Evolutionary conservation across 495 filamentous ascomycete genomes (phyloP), one percentile per base, ranked within the genome.

Genomic region (Letharia lupina): DNA sequence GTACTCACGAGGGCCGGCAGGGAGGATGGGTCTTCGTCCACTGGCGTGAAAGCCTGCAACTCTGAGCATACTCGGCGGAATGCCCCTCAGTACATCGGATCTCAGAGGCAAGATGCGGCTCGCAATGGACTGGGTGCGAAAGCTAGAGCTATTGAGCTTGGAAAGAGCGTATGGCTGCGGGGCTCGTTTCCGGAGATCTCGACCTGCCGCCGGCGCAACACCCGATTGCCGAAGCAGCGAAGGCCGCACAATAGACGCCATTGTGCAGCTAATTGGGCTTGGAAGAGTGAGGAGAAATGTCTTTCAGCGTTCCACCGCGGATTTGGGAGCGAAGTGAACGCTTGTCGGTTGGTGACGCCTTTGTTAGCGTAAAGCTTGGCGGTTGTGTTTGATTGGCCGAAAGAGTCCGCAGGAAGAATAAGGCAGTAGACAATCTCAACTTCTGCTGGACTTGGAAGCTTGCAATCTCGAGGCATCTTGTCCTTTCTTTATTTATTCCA

Each of bases 1-100:
- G 68, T 31, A 56, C 74, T 73, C 66, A 76, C 78, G 79, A 28
- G 79, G 79, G 37, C 78, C 77, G n/a, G 79, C 74, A 40, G 79
- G 79, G 41, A 82, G 76, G 47, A 82, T 79, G 28, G 64, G 66
- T 61, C 71, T 70, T 35, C 67, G 65, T 39, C 65, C 60, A 23
- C 74, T 76, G 37, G 77, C 72, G 68, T 81, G 79, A 68, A 81
- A 79, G 52, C 70, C 73, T 37, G 78, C 78, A 69, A 76, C 67
- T 60, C 69, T 70, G 33, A 66, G 61, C 39, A 70, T 66, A 62
- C 54, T 64, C 33, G 70, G 69, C 48, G 72, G 58, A 45, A 64
- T 39, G 60, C 68, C 48, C 13, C 31, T 57, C 12, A 40, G 31
- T 31, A 42, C n/a, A 39, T 13, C 31, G 5, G 20, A 28, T 62